These are phyloP conservation scores for Leccinum variicolor DNA, from an alignment of 768 basidiomycete genomes.

Conservation along the genomic window DNA sequence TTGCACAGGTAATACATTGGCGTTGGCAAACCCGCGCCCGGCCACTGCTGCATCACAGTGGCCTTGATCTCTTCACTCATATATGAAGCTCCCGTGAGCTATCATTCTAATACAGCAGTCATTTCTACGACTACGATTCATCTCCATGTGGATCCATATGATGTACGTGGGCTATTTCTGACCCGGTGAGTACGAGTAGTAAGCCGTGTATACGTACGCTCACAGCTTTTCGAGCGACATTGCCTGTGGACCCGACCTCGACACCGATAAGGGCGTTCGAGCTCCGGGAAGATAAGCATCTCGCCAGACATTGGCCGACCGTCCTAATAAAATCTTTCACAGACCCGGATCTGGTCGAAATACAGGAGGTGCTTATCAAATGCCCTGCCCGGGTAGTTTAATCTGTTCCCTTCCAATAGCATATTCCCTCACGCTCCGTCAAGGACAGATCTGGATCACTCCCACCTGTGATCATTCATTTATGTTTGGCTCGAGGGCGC, in stretches of 20 bases:
- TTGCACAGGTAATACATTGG: background rate
- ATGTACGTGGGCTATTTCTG: background rate
- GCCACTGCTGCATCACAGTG: background rate
- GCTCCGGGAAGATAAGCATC: conserved; percentile 17
- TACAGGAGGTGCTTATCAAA: conserved; percentile 15
- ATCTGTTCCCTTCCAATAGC: background rate
- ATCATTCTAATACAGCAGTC: background rate
- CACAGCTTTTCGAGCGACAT: background rate
- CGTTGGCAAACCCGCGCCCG: background rate
- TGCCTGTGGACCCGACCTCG: background rate
- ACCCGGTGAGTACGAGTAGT: background rate
- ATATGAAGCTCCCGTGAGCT: background rate
- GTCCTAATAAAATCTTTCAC: background rate
- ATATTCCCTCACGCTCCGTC: background rate
- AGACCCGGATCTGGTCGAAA: background rate
- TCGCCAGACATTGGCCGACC: conserved; percentile 8
- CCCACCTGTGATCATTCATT: conserved; percentile 10
- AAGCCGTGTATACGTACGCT: background rate
- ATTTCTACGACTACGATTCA: background rate
- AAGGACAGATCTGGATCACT: conserved; percentile 1
- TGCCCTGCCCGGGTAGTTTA: background rate
- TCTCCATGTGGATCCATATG: background rate
- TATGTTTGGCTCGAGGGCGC: conserved; percentile 8
- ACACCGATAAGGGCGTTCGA: conserved; percentile 1
- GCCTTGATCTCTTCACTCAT: background rate